phyloP scores from a whole-genome alignment of 1,139 yeast genomes.

The Candida sp. region DNA sequence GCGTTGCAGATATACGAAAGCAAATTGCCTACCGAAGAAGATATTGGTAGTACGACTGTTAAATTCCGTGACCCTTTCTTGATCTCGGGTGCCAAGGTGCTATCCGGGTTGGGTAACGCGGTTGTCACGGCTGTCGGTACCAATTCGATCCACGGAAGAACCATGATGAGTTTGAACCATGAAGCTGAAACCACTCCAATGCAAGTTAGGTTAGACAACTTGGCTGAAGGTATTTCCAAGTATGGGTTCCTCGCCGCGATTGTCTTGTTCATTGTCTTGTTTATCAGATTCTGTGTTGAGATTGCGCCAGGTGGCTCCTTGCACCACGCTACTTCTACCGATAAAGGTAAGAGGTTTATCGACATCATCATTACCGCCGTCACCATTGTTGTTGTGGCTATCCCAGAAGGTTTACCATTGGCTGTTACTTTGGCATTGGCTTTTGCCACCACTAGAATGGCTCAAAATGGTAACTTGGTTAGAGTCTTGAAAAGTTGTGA shows the following conservation, averaged over 20 bases:
- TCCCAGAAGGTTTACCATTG: slow-evolving; percentile 96
- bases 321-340: slow-evolving; percentile 55
- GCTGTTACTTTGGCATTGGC: slow-evolving; percentile 98
- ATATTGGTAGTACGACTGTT: slow-evolving; percentile 51
- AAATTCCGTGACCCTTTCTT: slow-evolving; percentile 74
- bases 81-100: slow-evolving; percentile 88
- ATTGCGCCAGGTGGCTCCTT: slow-evolving; percentile 58
- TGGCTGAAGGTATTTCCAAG: slow-evolving; percentile 94
- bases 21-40: slow-evolving; percentile 39
- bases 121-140: slow-evolving; percentile 91
- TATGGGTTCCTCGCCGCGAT: slow-evolving; percentile 90
- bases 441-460: slow-evolving; percentile 98
- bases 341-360: slow-evolving; percentile 84
- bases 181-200: slow-evolving; percentile 89
- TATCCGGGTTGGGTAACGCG: slow-evolving; percentile 88
- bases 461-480: slow-evolving; percentile 95
- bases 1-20: slow-evolving; percentile 42
- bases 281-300: slow-evolving; percentile 75
- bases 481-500: slow-evolving; percentile 94
- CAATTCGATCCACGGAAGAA: slow-evolving; percentile 89
- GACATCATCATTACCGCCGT: slow-evolving; percentile 90
- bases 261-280: slow-evolving; percentile 75
- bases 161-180: slow-evolving; percentile 76
- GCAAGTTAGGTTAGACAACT: slow-evolving; percentile 77
- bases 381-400: slow-evolving; percentile 95